Evolutionary conservation across 2,329 filamentous ascomycete species (phyloP).

Genomic region (Neofusicoccum cordaticola): DNA sequence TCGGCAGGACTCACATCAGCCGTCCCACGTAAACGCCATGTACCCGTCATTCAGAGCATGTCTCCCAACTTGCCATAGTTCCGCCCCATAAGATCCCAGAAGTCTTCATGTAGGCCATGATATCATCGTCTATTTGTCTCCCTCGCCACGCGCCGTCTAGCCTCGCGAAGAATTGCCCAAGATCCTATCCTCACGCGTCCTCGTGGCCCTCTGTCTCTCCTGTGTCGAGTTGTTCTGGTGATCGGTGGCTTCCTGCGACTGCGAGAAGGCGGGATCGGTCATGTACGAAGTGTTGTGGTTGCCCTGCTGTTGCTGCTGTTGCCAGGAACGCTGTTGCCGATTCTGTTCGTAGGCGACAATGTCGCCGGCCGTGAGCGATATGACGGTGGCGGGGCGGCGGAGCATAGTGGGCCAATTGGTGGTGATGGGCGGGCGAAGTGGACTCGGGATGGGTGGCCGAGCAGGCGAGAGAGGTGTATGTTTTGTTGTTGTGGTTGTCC

Average conservation of each 20-base stretch:
- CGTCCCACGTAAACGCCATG: too few species aligned
- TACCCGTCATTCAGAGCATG: too few species aligned
- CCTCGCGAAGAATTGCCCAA: conserved; percentile 15
- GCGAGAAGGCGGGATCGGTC: conserved; percentile 16
- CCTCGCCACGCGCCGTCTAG: neutral
- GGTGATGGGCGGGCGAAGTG: neutral
- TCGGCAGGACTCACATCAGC: too few species aligned
- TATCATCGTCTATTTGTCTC: neutral
- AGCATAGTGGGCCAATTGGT: conserved; percentile 51
- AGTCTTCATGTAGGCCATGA: neutral
- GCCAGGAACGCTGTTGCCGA: conserved; percentile 40
- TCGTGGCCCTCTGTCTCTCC: neutral
- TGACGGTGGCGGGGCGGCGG: conserved; percentile 64
- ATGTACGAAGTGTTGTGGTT: conserved; percentile 10
- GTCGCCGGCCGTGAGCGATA: conserved; percentile 68
- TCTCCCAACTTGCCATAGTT: too few species aligned
- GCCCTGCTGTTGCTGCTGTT: conserved; percentile 21
- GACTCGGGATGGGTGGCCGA: neutral
- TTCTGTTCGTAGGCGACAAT: conserved; percentile 68
- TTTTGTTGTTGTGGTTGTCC: too few species aligned
- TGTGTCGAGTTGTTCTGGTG: neutral
- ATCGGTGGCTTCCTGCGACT: conserved; percentile 5
- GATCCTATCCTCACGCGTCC: conserved; percentile 19
- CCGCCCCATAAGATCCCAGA: neutral
- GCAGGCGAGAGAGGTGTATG: neutral